These are phyloP conservation scores for Pulchroboletus neoregius DNA, from an alignment of 1,284 basidiomycete species.

Conservation along the genomic window DNA sequence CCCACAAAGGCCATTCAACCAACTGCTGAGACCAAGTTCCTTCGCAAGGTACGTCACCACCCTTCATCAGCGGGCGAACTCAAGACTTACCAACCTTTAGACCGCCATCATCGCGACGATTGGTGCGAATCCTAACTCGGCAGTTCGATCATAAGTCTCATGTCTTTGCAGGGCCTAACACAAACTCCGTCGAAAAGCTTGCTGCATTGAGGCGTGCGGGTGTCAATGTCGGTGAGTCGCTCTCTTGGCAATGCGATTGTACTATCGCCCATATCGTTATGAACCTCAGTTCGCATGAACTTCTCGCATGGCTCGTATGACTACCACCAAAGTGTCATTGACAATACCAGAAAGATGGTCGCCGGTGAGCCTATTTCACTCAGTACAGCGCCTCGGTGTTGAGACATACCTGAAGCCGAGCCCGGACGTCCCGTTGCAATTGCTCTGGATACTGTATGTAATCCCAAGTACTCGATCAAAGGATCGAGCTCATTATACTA, in stretches of 20 bases:
- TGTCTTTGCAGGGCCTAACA: conserved; percentile 72
- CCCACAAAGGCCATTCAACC: conserved; percentile 66
- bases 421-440: conserved; percentile 93
- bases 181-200: conserved; percentile 85
- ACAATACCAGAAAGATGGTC: conserved; percentile 88
- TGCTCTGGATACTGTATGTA: conserved; percentile 88
- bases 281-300: conserved; percentile 87
- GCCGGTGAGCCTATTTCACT: conserved; percentile 47
- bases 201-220: conserved; percentile 79
- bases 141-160: conserved; percentile 13
- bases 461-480: conserved; percentile 3
- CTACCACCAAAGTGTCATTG: conserved; percentile 96
- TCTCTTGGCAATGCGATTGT: conserved; percentile 3
- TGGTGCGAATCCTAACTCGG: conserved; percentile 46
- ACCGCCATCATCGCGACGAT: conserved; percentile 97
- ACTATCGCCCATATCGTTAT: conserved; percentile 10
- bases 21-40: conserved; percentile 74
- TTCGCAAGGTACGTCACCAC: conserved; percentile 69
- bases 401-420: conserved; percentile 35
- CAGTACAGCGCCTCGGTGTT: conserved; percentile 1
- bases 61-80: background rate
- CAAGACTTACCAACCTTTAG: conserved; percentile 40
- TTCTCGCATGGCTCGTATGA: conserved; percentile 96
- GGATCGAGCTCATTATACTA: conserved; percentile 13
- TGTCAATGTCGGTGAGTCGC: conserved; percentile 86